Conservation (phyloP, 176 grass and related monocot species). For the Oryza glaberrima region DNA sequence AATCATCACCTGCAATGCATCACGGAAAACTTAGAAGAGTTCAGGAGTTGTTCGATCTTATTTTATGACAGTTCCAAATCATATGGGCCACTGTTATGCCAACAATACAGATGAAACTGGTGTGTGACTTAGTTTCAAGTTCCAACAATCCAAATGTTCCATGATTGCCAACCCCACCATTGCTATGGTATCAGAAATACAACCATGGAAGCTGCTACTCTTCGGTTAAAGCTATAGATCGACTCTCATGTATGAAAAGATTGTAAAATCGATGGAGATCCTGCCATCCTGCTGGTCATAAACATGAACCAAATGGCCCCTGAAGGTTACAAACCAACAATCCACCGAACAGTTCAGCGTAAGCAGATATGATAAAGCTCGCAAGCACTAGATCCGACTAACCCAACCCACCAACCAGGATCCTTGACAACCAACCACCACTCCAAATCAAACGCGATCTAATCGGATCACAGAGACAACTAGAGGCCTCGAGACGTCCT, state of each 20-base stretch:
- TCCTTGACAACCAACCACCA: background rate
- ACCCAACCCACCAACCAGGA: slow-evolving; percentile 30
- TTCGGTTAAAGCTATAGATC: background rate
- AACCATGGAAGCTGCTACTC: background rate
- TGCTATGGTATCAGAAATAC: background rate
- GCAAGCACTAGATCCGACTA: slow-evolving; percentile 46
- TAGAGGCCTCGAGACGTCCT: background rate
- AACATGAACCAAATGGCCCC: background rate
- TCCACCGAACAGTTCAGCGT: background rate
- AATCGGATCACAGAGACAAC: slow-evolving; percentile 28
- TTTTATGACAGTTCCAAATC: background rate
- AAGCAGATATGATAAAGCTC: background rate
- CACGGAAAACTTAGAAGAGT: slow-evolving; percentile 7
- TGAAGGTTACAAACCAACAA: background rate
- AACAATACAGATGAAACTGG: background rate
- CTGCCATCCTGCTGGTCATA: background rate
- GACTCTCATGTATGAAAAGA: background rate
- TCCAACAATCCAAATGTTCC: background rate
- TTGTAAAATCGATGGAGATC: background rate
- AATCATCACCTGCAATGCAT: slow-evolving; percentile 83
- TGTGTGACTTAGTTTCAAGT: background rate
- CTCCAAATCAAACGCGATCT: slow-evolving; percentile 10
- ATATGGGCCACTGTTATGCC: background rate
- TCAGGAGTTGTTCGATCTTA: background rate
- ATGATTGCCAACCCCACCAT: background rate